Percentiles rank a stretch among this genome's conserved stretches.
Conservation (phyloP, 1,284 basidiomycete genomes). For the Vanrija pseudolonga region DNA sequence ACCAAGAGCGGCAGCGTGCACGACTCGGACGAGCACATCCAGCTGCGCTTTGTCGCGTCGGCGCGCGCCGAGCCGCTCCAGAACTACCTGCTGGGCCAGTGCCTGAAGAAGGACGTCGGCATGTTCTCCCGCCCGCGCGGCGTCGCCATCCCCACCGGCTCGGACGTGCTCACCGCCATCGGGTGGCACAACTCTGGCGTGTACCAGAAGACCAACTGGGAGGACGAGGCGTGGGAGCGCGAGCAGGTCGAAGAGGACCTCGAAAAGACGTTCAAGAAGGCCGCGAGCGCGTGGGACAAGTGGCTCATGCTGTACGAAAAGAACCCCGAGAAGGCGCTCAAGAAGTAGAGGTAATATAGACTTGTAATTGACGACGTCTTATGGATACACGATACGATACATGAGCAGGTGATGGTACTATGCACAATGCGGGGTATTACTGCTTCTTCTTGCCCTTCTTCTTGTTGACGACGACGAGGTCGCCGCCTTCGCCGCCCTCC, state of each 20-base stretch:
- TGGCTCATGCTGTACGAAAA: slow-evolving; percentile 18
- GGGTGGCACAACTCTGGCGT: slow-evolving; percentile 14
- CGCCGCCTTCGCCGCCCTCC: slow-evolving; percentile 38
- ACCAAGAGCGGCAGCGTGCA: not conserved
- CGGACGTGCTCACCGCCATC: slow-evolving; percentile 13
- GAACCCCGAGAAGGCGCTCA: slow-evolving; percentile 19
- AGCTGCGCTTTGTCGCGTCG: slow-evolving; percentile 2
- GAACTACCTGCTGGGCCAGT: slow-evolving; percentile 7
- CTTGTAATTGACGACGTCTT: too few species aligned
- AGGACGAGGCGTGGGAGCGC: slow-evolving; percentile 22
- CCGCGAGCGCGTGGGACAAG: slow-evolving; percentile 15
- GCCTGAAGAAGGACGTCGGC: not conserved
- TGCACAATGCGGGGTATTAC: slow-evolving; percentile 2
- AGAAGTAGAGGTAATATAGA: not conserved
- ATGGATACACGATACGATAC: too few species aligned
- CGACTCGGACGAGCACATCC: slow-evolving; percentile 1
- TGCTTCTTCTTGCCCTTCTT: slow-evolving; percentile 20
- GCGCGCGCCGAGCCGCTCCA: slow-evolving; percentile 4
- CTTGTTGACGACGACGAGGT: slow-evolving; percentile 30
- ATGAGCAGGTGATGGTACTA: not conserved
- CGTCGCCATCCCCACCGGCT: slow-evolving; percentile 1
- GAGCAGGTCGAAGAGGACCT: slow-evolving; percentile 18
- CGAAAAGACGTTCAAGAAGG: slow-evolving; percentile 16
- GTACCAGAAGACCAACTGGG: slow-evolving; percentile 19
- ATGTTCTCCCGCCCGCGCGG: slow-evolving; percentile 2